Percentiles rank a stretch among this genome's conserved stretches.
These are phyloP conservation scores for Metschnikowia kofuensis DNA, from an alignment of 805 yeast genomes.

Conservation along the genomic window DNA sequence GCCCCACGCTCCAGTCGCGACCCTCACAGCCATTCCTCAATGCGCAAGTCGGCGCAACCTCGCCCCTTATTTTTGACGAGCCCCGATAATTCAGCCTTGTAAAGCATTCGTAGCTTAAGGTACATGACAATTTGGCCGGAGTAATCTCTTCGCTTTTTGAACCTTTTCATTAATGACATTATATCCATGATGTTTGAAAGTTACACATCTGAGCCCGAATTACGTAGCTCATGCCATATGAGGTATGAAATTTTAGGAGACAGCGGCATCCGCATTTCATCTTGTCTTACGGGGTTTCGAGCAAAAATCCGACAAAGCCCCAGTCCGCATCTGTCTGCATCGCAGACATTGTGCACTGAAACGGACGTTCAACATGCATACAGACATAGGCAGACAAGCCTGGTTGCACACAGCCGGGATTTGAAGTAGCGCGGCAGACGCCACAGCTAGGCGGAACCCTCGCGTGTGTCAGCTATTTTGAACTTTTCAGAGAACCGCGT, in stretches of 20 bases:
- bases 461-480: neutral
- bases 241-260: too few relatives aligned
- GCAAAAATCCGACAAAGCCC: neutral
- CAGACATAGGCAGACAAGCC: neutral
- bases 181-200: too few relatives aligned
- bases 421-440: neutral
- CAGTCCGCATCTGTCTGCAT: neutral
- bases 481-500: neutral
- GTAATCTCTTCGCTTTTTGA: too few relatives aligned
- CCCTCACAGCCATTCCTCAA: neutral
- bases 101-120: too few relatives aligned
- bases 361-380: neutral
- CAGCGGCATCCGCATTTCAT: too few relatives aligned
- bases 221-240: too few relatives aligned
- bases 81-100: too few relatives aligned
- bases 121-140: too few relatives aligned
- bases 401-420: conserved; percentile 3
- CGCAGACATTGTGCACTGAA: neutral
- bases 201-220: too few relatives aligned
- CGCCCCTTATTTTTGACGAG: neutral
- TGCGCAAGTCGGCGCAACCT: neutral
- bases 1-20: neutral
- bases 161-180: too few relatives aligned
- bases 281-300: neutral
- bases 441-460: neutral